These are phyloP conservation scores for Paragyromitra xinjiangensis DNA, from an alignment of 495 filamentous ascomycete species.

Conservation along the genomic window DNA sequence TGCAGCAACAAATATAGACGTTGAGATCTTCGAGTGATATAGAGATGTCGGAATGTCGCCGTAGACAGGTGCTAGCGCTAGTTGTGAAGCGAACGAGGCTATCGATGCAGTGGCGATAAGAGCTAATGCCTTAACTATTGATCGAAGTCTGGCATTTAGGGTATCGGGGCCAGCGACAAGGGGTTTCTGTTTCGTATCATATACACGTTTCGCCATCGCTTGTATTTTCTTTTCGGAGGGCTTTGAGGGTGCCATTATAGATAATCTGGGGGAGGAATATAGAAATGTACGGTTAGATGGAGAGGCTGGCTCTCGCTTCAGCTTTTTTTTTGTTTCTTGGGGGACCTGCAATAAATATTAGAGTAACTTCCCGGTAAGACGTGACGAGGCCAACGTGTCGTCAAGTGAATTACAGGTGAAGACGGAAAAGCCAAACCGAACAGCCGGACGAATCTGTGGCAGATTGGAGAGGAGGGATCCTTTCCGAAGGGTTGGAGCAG, in stretches of 20 bases:
- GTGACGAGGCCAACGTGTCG: conserved; percentile 52
- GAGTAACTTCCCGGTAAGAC: background rate
- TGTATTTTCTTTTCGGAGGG: conserved; percentile 34
- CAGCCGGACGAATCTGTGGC: conserved; percentile 7
- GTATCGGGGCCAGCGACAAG: background rate
- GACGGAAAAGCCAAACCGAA: conserved; percentile 24
- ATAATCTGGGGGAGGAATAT: background rate
- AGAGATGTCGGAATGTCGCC: conserved; percentile 77
- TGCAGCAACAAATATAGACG: conserved; percentile 69
- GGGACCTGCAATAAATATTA: conserved; percentile 10
- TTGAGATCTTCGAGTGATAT: conserved; percentile 74
- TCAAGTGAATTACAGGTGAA: conserved; percentile 10
- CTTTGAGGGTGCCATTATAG: conserved; percentile 26
- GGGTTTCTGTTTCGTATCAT: conserved; percentile 13
- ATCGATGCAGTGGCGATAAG: conserved; percentile 75
- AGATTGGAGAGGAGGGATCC: conserved; percentile 17
- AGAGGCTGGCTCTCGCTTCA: background rate
- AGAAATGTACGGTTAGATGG: background rate
- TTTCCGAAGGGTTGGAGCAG: conserved; percentile 4
- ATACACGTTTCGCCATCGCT: conserved; percentile 21
- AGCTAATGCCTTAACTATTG: conserved; percentile 56
- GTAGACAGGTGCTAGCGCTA: conserved; percentile 83
- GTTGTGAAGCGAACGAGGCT: conserved; percentile 76
- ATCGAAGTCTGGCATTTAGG: background rate
- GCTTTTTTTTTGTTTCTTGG: conserved; percentile 16